phyloP scores from a whole-genome alignment of 2,329 filamentous ascomycete species.

The Epichloe coenophiala region DNA sequence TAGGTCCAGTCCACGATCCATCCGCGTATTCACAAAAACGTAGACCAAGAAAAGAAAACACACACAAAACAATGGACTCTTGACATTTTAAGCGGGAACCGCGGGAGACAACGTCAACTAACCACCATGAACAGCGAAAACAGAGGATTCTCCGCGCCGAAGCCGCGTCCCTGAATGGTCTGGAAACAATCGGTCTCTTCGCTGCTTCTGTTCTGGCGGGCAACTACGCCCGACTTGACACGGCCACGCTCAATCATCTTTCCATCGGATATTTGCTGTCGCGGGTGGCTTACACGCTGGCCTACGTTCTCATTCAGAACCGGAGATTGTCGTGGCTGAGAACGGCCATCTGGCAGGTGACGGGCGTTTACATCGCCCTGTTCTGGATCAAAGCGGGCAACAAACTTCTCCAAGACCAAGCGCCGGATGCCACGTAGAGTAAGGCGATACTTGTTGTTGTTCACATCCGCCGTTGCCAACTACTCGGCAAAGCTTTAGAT shows the following conservation, averaged over 20 bases:
- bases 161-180: constrained; percentile 30
- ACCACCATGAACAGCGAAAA: constrained; percentile 28
- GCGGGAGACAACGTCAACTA: background rate
- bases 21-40: no score
- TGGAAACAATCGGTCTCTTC: constrained; percentile 31
- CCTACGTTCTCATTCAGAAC: constrained; percentile 31
- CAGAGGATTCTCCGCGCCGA: constrained; percentile 41
- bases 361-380: constrained; percentile 19
- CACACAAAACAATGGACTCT: no score
- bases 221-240: constrained; percentile 27
- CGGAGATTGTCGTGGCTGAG: constrained; percentile 23
- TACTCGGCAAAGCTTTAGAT: no score
- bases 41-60: no score
- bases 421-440: no score
- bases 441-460: no score
- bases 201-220: constrained; percentile 31
- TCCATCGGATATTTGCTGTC: constrained; percentile 25
- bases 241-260: constrained; percentile 25
- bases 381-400: constrained; percentile 30
- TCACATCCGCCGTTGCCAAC: no score
- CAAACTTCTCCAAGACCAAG: constrained; percentile 3
- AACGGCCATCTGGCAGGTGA: constrained; percentile 24
- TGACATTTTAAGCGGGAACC: no score
- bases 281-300: constrained; percentile 26
- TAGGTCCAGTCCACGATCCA: constrained; percentile 5